Evolutionary conservation across 78 protist genomes (phyloP).

Genomic region (slime mould (Dictyostelium discoideum)): DNA sequence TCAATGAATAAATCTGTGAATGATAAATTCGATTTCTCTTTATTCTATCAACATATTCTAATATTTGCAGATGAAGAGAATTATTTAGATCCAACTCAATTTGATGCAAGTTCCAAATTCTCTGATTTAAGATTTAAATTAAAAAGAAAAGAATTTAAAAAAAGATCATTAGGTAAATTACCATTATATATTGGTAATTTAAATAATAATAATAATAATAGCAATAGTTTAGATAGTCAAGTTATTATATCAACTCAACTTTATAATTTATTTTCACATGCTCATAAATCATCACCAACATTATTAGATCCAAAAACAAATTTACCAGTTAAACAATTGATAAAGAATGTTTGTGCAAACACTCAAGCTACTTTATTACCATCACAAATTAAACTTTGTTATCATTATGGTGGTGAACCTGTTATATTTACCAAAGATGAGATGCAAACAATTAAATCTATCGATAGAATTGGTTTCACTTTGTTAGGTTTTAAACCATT

Average conservation of each 20-base stretch:
- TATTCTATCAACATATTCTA: constrained; percentile 72
- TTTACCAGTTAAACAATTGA: constrained; percentile 38
- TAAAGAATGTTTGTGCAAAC: constrained; percentile 69
- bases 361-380: constrained; percentile 60
- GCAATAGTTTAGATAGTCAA: neutral
- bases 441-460: constrained; percentile 47
- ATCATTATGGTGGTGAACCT: constrained; percentile 84
- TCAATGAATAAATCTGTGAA: constrained; percentile 54
- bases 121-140: constrained; percentile 13
- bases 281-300: constrained; percentile 35
- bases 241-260: constrained; percentile 27
- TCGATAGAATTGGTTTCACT: constrained; percentile 40
- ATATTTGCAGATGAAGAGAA: constrained; percentile 34
- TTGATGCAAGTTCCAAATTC: constrained; percentile 72
- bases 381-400: constrained; percentile 57
- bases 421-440: constrained; percentile 73
- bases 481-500: constrained; percentile 82
- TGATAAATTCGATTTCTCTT: constrained; percentile 44
- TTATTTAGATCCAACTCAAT: constrained; percentile 11
- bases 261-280: constrained; percentile 12
- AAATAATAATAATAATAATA: neutral
- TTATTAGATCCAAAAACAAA: constrained; percentile 69
- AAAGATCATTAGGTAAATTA: constrained; percentile 53
- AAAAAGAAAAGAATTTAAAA: constrained; percentile 79
- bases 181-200: constrained; percentile 49